Base-by-base conservation (phyloP, 139 green algal genomes). In the Coccomyxa sp. region DNA sequence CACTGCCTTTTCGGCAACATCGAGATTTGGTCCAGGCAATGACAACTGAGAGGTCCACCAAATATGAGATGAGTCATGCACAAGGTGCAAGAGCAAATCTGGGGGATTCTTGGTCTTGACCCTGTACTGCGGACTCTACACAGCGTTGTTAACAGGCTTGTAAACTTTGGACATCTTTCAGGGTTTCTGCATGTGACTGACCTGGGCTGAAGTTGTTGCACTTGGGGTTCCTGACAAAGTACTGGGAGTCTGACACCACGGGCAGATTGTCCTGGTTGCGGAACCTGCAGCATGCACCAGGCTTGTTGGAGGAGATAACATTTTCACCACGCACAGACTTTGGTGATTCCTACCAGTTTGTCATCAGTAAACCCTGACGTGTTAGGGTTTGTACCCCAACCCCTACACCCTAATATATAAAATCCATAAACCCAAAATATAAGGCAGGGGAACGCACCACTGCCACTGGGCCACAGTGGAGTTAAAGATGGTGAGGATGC, bases 391-490 rank as follows among this genome's bases (percentile, higher is more conserved):
- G 60, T 25, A 16, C 60, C 16, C 60, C 14, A 16, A 68, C 15
- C 15, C 16, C 15, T 16, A 68, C 15, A 25, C 60, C 14, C 15
- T 77, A 17, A 77, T 23, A 77, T 28, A 28, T 31, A 31, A 14
- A 16, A 77, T 13, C 15, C 68, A 15, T 15, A 16, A 77, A 14
- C 30, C n/a, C 14, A 28, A 28, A 77, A 28, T 32, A 77, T 23
- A 28, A 23, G 68, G 21, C 68, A 28, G 21, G 13, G 10, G 21
- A 16, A 3, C 23, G 71, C 27, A 45, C 85, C 85, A 88, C 21
- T 21, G 31, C 85, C 85, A 88, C 63, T 79, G 13, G 14, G 78
- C 81, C 7, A 81, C 14, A 31, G 82, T 88, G 31, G 38, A 71
- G 31, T 85, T 81, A 51, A 66, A 28, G 11, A 85, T 17, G 13